Evolutionary conservation across 2,329 filamentous ascomycete species (phyloP).

Genomic region (Arthrobotrys entomopaga): DNA sequence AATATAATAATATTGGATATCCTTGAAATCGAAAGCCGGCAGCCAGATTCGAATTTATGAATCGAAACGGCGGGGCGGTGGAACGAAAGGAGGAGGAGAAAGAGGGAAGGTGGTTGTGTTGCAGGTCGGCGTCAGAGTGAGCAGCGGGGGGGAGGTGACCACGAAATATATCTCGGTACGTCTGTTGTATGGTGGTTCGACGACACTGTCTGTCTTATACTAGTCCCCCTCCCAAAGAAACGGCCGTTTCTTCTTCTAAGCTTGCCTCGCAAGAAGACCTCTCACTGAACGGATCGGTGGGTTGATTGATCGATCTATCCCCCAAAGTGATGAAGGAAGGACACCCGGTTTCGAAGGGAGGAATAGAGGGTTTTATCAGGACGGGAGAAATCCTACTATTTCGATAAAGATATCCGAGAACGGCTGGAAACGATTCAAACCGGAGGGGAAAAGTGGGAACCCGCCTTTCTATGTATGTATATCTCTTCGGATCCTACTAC

Average conservation of each 20-base stretch:
- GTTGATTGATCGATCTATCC: background rate
- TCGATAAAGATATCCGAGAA: conserved; percentile 41
- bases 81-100: conserved; percentile 28
- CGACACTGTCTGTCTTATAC: background rate
- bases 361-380: conserved; percentile 37
- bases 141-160: background rate
- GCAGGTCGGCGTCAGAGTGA: conserved; percentile 1
- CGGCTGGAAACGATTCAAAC: conserved; percentile 37
- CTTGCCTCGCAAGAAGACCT: background rate
- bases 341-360: conserved; percentile 20
- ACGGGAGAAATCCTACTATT: conserved; percentile 39
- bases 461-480: conserved; percentile 10
- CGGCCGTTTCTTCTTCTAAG: too few species aligned
- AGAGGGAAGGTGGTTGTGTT: conserved; percentile 30
- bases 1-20: too few species aligned
- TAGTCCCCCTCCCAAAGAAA: too few species aligned
- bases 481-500: conserved; percentile 46
- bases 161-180: background rate
- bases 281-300: background rate
- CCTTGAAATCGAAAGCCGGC: too few species aligned
- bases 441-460: conserved; percentile 29
- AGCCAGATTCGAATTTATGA: too few species aligned
- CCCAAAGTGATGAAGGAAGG: conserved; percentile 19
- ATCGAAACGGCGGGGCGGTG: conserved; percentile 9
- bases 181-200: too few species aligned